Conservation (phyloP, 805 yeast species). For the Peterozyma toletana region DNA sequence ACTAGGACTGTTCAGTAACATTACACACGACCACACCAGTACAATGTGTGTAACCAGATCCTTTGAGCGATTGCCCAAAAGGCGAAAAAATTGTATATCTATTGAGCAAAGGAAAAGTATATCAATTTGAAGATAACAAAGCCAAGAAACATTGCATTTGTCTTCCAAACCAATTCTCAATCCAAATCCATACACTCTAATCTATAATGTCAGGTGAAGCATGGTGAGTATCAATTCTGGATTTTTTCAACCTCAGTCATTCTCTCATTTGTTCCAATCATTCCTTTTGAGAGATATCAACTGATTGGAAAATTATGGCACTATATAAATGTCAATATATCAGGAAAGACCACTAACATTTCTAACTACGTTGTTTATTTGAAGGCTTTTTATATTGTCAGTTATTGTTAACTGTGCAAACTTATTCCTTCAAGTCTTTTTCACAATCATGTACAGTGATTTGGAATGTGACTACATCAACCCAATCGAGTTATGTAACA, state of each 20-base stretch:
- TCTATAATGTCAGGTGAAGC: slow-evolving; percentile 38
- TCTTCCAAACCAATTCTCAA: too few relatives aligned
- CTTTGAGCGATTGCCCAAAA: too few relatives aligned
- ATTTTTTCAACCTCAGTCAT: not conserved
- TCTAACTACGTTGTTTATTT: not conserved
- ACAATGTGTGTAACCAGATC: too few relatives aligned
- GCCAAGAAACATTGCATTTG: too few relatives aligned
- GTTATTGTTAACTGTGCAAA: slow-evolving; percentile 81
- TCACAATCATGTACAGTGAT: slow-evolving; percentile 93
- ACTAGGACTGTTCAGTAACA: too few relatives aligned
- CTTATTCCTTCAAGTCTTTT: slow-evolving; percentile 87
- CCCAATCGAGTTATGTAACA: slow-evolving; percentile 93
- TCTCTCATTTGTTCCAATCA: not conserved
- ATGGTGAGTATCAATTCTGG: slow-evolving; percentile 29
- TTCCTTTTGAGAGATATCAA: not conserved
- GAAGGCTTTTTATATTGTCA: slow-evolving; percentile 62
- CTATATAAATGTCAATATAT: not conserved
- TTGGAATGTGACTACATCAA: slow-evolving; percentile 94
- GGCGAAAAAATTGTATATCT: too few relatives aligned
- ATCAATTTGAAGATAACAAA: too few relatives aligned
- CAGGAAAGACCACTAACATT: not conserved
- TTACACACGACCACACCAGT: too few relatives aligned
- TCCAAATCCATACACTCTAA: not conserved
- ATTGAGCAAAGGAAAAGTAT: too few relatives aligned
- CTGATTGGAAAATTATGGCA: not conserved